Evolutionary conservation across 352 stramenopile genomes (phyloP).

Genomic region (Pythium dissotocum): DNA sequence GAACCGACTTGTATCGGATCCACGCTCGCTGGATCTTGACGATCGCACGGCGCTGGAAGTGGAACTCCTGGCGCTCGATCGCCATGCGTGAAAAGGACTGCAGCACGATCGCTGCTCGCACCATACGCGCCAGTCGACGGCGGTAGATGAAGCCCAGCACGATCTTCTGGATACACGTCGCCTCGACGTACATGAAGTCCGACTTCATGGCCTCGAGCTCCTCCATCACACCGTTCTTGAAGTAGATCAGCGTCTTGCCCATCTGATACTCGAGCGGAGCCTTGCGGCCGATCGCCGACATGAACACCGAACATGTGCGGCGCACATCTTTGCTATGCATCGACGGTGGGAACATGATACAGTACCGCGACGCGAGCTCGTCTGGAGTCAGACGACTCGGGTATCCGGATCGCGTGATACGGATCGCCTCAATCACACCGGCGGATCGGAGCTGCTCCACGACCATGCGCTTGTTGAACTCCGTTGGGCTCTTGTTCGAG

Average conservation of each 20-base stretch:
- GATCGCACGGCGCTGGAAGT: constrained; percentile 65
- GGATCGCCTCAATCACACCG: constrained; percentile 92
- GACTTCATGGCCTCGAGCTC: constrained; percentile 93
- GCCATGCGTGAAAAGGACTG: constrained; percentile 83
- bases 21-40: constrained; percentile 74
- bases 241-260: constrained; percentile 96
- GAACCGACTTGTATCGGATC: constrained; percentile 49
- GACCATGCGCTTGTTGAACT: constrained; percentile 91
- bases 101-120: constrained; percentile 69
- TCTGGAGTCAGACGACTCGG: constrained; percentile 89
- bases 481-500: constrained; percentile 80
- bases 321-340: constrained; percentile 82
- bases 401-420: constrained; percentile 90
- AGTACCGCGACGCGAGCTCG: constrained; percentile 81
- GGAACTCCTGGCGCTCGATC: constrained; percentile 73
- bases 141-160: constrained; percentile 81
- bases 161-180: constrained; percentile 84
- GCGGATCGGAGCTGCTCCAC: constrained; percentile 90
- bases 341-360: constrained; percentile 88
- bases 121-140: constrained; percentile 61
- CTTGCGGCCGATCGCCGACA: constrained; percentile 81
- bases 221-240: constrained; percentile 95
- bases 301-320: constrained; percentile 78
- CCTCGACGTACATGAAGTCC: constrained; percentile 90
- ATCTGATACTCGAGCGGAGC: constrained; percentile 88